A percentile compares a stretch with the other conserved stretches of the same genome.
Conservation (phyloP, 2,329 filamentous ascomycete genomes). For the Eutypa lata region DNA sequence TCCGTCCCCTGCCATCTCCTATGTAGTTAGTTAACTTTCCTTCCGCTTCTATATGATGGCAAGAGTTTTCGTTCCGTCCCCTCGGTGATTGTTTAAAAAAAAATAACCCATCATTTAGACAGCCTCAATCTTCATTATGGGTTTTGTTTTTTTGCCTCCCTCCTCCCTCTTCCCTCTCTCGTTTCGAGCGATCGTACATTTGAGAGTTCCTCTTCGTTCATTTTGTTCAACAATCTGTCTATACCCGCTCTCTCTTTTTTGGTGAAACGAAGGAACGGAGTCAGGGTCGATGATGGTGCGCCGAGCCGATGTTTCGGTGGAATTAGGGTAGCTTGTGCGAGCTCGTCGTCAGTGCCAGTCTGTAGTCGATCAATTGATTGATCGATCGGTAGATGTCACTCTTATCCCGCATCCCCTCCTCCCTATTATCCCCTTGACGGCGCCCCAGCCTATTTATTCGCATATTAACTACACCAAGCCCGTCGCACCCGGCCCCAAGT, state of each 20-base stretch:
- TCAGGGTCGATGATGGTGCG: background rate
- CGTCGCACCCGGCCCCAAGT: background rate
- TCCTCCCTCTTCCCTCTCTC: too few relatives aligned
- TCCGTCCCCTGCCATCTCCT: too few relatives aligned
- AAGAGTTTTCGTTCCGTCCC: background rate
- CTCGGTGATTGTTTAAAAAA: too few relatives aligned
- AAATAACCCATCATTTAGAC: too few relatives aligned
- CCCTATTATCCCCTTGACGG: background rate
- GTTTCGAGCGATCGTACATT: background rate
- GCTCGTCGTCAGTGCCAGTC: background rate
- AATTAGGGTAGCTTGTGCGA: background rate
- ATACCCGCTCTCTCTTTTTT: background rate
- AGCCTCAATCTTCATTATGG: too few relatives aligned
- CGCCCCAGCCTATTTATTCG: background rate
- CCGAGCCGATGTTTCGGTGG: background rate
- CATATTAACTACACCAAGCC: background rate
- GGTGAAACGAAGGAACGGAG: background rate
- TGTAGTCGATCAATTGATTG: background rate
- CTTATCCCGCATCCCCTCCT: background rate
- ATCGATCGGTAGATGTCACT: background rate
- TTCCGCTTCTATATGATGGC: background rate
- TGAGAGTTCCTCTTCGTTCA: too few relatives aligned
- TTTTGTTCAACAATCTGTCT: background rate
- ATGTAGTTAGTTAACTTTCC: too few relatives aligned
- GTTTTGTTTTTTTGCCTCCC: background rate